A percentile compares a stretch with the other conserved stretches of the same genome.
Conservation (phyloP, 768 basidiomycete species). For the Tricholoma sp. region DNA sequence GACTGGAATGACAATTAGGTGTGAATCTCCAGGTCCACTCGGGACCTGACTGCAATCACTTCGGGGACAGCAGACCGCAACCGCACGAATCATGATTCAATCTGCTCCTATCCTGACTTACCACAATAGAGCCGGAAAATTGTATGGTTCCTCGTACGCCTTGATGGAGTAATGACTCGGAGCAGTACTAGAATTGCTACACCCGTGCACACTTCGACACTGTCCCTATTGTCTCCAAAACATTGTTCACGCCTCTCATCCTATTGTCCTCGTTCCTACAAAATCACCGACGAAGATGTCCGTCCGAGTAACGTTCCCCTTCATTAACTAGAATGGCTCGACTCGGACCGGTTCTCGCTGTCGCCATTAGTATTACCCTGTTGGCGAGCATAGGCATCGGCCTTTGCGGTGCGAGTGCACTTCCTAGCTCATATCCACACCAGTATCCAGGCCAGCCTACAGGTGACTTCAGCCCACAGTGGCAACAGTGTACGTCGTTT, state of each 20-base stretch:
- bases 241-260: not conserved
- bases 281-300: not conserved
- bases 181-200: no score
- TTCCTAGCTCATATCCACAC: conserved; percentile 44
- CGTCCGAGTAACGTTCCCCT: not conserved
- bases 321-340: conserved; percentile 17
- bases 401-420: conserved; percentile 21
- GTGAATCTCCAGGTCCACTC: not conserved
- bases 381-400: conserved; percentile 12
- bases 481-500: conserved; percentile 55
- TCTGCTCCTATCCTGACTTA: no score
- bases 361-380: conserved; percentile 14
- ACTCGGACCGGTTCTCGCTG: conserved; percentile 11
- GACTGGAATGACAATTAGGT: not conserved
- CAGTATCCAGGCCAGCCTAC: conserved; percentile 40
- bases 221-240: not conserved
- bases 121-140: no score
- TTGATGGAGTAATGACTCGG: no score
- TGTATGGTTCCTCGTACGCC: no score
- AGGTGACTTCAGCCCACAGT: conserved; percentile 47
- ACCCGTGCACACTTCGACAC: no score
- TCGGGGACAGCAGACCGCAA: no score
- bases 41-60: no score
- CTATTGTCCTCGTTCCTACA: conserved; percentile 1
- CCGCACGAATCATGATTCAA: no score